Conservation (phyloP, 1,284 basidiomycete species). For the Amylostereum areolatum region DNA sequence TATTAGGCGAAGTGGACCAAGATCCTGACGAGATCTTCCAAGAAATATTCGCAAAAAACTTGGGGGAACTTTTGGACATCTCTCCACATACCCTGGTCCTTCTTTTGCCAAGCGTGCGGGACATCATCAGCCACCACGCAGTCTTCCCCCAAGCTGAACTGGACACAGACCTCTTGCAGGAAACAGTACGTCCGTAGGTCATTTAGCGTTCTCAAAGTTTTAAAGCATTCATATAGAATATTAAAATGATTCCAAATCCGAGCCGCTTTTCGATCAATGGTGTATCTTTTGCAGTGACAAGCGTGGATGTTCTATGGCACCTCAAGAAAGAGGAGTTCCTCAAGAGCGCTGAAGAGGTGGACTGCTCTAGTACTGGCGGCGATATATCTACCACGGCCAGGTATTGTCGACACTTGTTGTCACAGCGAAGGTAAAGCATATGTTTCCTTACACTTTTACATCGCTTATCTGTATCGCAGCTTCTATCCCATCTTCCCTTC, state of each 20-base stretch:
- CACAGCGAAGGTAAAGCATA: conserved; percentile 73
- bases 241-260: conserved; percentile 85
- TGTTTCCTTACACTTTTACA: background rate
- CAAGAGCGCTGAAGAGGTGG: conserved; percentile 63
- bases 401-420: conserved; percentile 74
- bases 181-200: conserved; percentile 37
- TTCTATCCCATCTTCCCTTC: conserved; percentile 96
- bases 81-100: conserved; percentile 69
- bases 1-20: conserved; percentile 62
- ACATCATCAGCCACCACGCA: conserved; percentile 74
- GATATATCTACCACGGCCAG: conserved; percentile 55
- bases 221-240: conserved; percentile 40
- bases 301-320: conserved; percentile 87
- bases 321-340: conserved; percentile 81
- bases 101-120: conserved; percentile 78
- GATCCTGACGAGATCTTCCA: conserved; percentile 70
- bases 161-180: conserved; percentile 33
- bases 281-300: conserved; percentile 71
- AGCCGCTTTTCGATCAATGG: conserved; percentile 82
- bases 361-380: conserved; percentile 36
- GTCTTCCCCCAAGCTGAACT: conserved; percentile 88
- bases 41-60: conserved; percentile 52
- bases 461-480: conserved; percentile 30
- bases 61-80: conserved; percentile 54
- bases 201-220: background rate